phyloP scores from a whole-genome alignment of 2,329 filamentous ascomycete genomes.

The Alternaria angustiovoidea region DNA sequence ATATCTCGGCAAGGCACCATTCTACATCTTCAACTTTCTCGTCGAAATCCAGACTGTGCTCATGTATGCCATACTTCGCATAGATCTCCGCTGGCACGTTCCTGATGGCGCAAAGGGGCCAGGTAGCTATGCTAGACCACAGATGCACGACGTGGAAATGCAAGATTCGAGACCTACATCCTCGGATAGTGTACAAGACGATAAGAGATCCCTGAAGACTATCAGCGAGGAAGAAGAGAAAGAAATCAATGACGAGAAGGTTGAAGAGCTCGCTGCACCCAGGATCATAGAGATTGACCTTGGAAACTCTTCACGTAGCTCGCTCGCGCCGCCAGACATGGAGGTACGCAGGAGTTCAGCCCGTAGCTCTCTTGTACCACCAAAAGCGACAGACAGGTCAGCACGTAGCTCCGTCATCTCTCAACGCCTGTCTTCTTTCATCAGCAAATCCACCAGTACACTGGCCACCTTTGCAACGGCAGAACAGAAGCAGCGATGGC shows the following conservation, averaged over 20 bases:
- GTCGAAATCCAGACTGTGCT: constrained; percentile 76
- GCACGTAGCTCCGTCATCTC: constrained; percentile 14
- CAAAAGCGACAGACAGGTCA: constrained; percentile 7
- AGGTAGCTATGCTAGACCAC: constrained; percentile 31
- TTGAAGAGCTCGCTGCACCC: neutral
- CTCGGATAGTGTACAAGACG: constrained; percentile 5
- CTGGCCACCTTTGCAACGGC: constrained; percentile 3
- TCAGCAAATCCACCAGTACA: constrained; percentile 9
- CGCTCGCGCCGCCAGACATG: neutral
- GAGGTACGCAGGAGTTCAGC: constrained; percentile 8
- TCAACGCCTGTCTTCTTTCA: constrained; percentile 12
- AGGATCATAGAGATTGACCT: constrained; percentile 16
- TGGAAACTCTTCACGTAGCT: constrained; percentile 2
- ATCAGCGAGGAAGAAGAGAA: constrained; percentile 7
- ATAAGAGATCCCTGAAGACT: constrained; percentile 1
- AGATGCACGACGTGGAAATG: constrained; percentile 26
- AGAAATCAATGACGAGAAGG: constrained; percentile 8
- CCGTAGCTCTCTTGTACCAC: constrained; percentile 4
- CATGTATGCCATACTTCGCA: constrained; percentile 70
- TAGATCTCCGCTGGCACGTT: constrained; percentile 79
- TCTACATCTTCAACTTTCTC: constrained; percentile 81
- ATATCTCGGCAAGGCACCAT: constrained; percentile 75
- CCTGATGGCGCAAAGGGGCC: constrained; percentile 71
- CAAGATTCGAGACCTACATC: constrained; percentile 25
- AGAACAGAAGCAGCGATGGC: constrained; percentile 28